Evolutionary conservation across 805 yeast genomes (phyloP).

Genomic region (Yarrowia deformans): DNA sequence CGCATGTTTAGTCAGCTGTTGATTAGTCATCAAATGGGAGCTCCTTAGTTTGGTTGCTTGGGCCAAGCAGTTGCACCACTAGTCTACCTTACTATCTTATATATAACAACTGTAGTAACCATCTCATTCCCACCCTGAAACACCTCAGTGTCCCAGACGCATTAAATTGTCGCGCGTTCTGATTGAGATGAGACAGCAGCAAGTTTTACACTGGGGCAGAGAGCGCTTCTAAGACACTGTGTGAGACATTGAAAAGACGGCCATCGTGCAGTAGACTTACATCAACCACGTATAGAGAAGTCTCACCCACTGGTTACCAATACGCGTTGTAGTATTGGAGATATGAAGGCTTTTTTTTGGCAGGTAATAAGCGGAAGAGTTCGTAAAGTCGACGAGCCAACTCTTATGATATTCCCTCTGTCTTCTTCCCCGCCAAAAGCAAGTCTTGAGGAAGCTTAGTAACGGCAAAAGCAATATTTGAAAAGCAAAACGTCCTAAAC

Average conservation of each 20-base stretch:
- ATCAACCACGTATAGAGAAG: background rate
- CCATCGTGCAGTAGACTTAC: background rate
- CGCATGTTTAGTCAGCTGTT: background rate
- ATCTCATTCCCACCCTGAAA: too few relatives aligned
- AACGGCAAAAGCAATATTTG: background rate
- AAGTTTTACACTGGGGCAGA: background rate
- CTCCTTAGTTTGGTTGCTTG: too few relatives aligned
- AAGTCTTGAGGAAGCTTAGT: constrained; percentile 3
- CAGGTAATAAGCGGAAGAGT: background rate
- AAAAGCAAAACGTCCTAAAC: constrained; percentile 2
- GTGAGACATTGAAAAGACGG: background rate
- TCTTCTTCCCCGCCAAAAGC: background rate
- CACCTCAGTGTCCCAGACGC: background rate
- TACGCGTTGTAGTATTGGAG: too few relatives aligned
- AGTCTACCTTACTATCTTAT: too few relatives aligned
- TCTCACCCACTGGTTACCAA: background rate
- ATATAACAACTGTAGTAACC: too few relatives aligned
- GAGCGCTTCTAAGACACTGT: background rate
- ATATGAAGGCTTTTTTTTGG: background rate
- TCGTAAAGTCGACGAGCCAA: background rate
- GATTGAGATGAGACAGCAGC: background rate
- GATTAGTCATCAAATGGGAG: background rate
- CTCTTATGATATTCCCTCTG: background rate
- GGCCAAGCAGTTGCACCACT: too few relatives aligned
- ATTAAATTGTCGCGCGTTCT: background rate